Percentiles rank a stretch among this genome's conserved stretches.
Evolutionary conservation across 1,284 basidiomycete species (phyloP).

Genomic region (Ustilago hordei): DNA sequence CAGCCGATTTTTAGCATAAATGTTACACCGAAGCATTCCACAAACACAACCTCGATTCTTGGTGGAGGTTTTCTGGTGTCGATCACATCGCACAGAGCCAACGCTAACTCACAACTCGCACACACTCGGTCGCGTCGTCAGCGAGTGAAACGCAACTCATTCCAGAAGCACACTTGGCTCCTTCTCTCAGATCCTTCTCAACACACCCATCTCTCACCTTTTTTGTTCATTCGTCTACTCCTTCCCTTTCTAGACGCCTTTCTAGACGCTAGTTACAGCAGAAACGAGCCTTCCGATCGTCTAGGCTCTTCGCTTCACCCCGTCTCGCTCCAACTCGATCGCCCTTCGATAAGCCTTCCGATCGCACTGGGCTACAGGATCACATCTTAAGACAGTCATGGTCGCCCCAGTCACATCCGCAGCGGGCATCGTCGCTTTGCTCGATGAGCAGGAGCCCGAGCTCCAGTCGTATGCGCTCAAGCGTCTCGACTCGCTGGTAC

Average conservation of each 20-base stretch:
- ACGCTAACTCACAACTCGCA: background rate
- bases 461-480: slow-evolving; percentile 67
- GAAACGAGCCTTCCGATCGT: background rate
- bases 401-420: slow-evolving; percentile 54
- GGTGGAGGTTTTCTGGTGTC: slow-evolving; percentile 37
- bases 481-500: slow-evolving; percentile 65
- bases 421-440: slow-evolving; percentile 66
- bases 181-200: background rate
- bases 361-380: background rate
- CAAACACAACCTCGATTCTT: background rate
- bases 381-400: slow-evolving; percentile 23
- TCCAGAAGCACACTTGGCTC: slow-evolving; percentile 17
- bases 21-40: slow-evolving; percentile 7
- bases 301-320: background rate
- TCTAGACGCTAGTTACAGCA: background rate
- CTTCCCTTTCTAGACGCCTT: background rate
- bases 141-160: slow-evolving; percentile 9
- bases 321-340: background rate
- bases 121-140: slow-evolving; percentile 42
- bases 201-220: background rate
- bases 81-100: slow-evolving; percentile 40
- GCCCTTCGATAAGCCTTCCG: background rate
- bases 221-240: background rate
- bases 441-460: slow-evolving; percentile 67
- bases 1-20: background rate